Evolutionary conservation across 331 rosid species (phyloP).

Genomic region (Cucumis variabilis): DNA sequence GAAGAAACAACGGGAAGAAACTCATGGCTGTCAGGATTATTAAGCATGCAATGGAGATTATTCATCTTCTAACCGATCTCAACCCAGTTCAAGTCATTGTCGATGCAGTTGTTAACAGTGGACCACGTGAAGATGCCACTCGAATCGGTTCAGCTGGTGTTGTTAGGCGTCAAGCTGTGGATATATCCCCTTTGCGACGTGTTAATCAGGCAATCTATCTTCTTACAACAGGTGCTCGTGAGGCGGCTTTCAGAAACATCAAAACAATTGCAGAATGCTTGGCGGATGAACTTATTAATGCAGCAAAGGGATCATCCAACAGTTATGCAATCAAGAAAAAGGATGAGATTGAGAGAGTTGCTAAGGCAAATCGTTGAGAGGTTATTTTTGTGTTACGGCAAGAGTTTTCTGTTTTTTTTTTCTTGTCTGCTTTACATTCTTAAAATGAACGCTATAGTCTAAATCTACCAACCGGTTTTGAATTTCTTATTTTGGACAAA

Average conservation of each 20-base stretch:
- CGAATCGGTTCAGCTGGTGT: constrained; percentile 94
- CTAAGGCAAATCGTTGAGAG: constrained; percentile 85
- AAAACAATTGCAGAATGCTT: constrained; percentile 60
- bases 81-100: constrained; percentile 29
- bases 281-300: constrained; percentile 30
- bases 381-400: background rate
- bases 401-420: background rate
- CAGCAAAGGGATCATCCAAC: constrained; percentile 69
- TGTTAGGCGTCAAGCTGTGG: constrained; percentile 32
- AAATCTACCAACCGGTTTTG: background rate
- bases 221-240: constrained; percentile 88
- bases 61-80: constrained; percentile 77
- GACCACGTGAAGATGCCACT: constrained; percentile 95
- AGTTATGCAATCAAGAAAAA: constrained; percentile 94
- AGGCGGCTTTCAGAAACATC: constrained; percentile 81
- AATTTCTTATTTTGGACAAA: background rate
- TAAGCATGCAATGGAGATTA: constrained; percentile 84
- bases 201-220: constrained; percentile 92
- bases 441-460: background rate
- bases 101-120: constrained; percentile 51
- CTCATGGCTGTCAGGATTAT: constrained; percentile 78
- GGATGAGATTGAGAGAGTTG: constrained; percentile 94
- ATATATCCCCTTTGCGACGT: constrained; percentile 50
- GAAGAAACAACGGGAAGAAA: constrained; percentile 86
- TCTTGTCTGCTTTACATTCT: background rate